phyloP scores from a whole-genome alignment of 2,329 filamentous ascomycete genomes.

The Diaporthe amygdali region DNA sequence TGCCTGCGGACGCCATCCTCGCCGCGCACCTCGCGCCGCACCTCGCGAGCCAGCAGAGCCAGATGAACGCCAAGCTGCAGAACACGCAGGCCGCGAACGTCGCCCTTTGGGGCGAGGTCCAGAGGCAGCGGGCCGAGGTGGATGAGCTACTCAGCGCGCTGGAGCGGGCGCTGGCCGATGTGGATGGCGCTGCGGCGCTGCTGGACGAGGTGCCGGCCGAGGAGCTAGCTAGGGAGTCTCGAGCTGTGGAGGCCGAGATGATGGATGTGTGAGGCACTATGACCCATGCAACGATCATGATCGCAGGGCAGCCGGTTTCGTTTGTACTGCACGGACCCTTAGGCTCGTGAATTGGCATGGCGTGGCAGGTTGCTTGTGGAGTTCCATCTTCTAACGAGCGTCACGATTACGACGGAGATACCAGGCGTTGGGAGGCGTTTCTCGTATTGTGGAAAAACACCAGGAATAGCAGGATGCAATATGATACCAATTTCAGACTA shows the following conservation, averaged over 20 bases:
- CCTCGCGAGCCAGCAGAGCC: constrained; percentile 57
- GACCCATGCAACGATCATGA: not conserved
- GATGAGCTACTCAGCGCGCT: constrained; percentile 53
- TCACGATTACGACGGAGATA: constrained; percentile 21
- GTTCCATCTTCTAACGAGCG: constrained; percentile 12
- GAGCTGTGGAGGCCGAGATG: constrained; percentile 49
- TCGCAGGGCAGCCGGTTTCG: not conserved
- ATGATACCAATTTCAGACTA: constrained; percentile 20
- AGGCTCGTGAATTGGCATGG: not conserved
- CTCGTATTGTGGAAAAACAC: not conserved
- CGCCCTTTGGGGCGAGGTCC: constrained; percentile 55
- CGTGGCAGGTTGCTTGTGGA: not conserved
- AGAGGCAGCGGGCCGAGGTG: constrained; percentile 60
- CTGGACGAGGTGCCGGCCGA: constrained; percentile 49
- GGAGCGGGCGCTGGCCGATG: constrained; percentile 58
- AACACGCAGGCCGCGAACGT: constrained; percentile 63
- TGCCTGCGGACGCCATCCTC: constrained; percentile 58
- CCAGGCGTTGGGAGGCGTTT: constrained; percentile 24
- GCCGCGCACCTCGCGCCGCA: constrained; percentile 60
- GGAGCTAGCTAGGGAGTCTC: constrained; percentile 56
- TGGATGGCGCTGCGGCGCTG: constrained; percentile 56
- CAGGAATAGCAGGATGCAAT: constrained; percentile 14
- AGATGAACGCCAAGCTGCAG: constrained; percentile 62
- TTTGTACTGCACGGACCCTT: not conserved
- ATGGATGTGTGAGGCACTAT: constrained; percentile 24